Evolutionary conservation across 176 grass and related monocot species (phyloP).

Genomic region (Rhynchospora pubera): DNA sequence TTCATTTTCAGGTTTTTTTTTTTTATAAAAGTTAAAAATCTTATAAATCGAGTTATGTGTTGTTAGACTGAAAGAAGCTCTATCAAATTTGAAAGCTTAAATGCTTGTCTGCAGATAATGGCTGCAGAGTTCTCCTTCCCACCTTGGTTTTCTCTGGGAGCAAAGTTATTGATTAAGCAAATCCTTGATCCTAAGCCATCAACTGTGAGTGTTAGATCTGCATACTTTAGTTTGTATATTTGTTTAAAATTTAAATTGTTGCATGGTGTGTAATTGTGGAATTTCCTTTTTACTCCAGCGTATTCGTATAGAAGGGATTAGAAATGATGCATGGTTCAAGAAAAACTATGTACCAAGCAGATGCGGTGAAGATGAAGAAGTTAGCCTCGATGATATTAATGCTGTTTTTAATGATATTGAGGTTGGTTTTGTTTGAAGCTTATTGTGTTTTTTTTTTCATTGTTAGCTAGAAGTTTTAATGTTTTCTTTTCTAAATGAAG

Average conservation of each 20-base stretch:
- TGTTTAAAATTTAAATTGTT: slow-evolving; percentile 2
- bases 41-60: background rate
- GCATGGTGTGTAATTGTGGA: background rate
- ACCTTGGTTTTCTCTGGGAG: slow-evolving; percentile 68
- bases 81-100: slow-evolving; percentile 21
- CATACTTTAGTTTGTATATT: slow-evolving; percentile 1
- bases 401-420: slow-evolving; percentile 92
- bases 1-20: slow-evolving; percentile 4
- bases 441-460: background rate
- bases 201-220: slow-evolving; percentile 49
- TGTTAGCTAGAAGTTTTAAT: slow-evolving; percentile 17
- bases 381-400: slow-evolving; percentile 82
- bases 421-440: slow-evolving; percentile 29
- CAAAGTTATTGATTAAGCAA: slow-evolving; percentile 54
- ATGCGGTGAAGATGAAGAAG: slow-evolving; percentile 46
- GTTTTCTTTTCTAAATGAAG: slow-evolving; percentile 38
- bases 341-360: slow-evolving; percentile 60
- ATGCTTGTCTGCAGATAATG: slow-evolving; percentile 52
- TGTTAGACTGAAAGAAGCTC: background rate
- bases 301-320: slow-evolving; percentile 67
- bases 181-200: slow-evolving; percentile 86
- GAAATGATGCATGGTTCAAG: slow-evolving; percentile 66
- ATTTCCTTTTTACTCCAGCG: slow-evolving; percentile 40
- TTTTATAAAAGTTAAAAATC: slow-evolving; percentile 23
- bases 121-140: slow-evolving; percentile 76